Conservation (phyloP, 768 basidiomycete genomes). For the Panaeolus papilionaceus region DNA sequence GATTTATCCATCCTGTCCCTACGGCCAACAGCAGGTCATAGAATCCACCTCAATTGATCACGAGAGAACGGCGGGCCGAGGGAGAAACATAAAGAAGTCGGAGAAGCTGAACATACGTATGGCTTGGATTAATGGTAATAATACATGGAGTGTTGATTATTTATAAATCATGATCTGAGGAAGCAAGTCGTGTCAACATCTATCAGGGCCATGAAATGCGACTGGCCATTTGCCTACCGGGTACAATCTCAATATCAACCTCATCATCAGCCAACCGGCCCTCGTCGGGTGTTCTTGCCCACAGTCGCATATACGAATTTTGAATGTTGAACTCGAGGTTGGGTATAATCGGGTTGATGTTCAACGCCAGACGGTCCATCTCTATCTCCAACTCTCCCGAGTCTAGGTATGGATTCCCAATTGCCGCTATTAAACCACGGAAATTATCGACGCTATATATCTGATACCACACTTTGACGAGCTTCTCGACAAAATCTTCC, state of each 20-base stretch:
- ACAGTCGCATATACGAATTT: conserved; percentile 24
- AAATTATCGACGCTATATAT: conserved; percentile 23
- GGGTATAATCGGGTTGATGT: conserved; percentile 17
- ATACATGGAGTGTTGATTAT: background rate
- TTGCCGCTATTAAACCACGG: conserved; percentile 16
- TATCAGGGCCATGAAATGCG: background rate
- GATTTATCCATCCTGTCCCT: background rate
- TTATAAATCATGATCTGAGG: conserved; percentile 6
- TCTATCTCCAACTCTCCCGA: conserved; percentile 23
- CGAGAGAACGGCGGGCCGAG: conserved; percentile 6
- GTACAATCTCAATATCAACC: conserved; percentile 20
- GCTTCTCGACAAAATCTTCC: conserved; percentile 21
- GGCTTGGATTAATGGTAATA: background rate
- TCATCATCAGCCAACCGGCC: conserved; percentile 24
- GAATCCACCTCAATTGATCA: background rate
- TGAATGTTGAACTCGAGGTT: conserved; percentile 21
- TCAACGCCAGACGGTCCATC: background rate
- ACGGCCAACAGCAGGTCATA: background rate
- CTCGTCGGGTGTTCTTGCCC: conserved; percentile 23
- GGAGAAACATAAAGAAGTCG: background rate
- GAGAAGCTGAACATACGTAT: conserved; percentile 5
- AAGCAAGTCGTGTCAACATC: background rate
- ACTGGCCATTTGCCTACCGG: background rate
- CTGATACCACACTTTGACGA: conserved; percentile 24
- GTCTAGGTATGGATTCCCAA: conserved; percentile 18